Conservation (phyloP, 805 yeast genomes). For the Wickerhamomyces strasburgensis region DNA sequence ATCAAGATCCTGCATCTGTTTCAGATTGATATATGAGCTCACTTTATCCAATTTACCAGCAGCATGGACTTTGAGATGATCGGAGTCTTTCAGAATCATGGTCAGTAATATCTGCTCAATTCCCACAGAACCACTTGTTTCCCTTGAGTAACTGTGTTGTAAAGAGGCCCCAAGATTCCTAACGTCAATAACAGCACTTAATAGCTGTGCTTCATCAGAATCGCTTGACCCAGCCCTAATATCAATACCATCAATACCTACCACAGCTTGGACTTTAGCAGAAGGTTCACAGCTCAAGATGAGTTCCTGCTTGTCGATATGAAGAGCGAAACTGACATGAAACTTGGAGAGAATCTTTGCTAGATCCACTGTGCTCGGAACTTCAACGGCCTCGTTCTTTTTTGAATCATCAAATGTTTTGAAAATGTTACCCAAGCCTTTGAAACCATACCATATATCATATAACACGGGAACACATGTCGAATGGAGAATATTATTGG, state of each 20-base stretch:
- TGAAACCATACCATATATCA: constrained; percentile 50
- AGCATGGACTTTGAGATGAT: constrained; percentile 38
- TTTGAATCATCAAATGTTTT: constrained; percentile 4
- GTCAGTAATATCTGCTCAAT: constrained; percentile 44
- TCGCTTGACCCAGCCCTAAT: constrained; percentile 51
- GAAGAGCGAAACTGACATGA: constrained; percentile 58
- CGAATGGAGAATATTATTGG: constrained; percentile 66
- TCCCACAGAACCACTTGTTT: constrained; percentile 68
- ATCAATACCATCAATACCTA: constrained; percentile 65
- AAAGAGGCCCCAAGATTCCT: constrained; percentile 62
- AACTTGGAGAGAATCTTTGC: constrained; percentile 46
- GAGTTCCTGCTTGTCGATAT: constrained; percentile 68
- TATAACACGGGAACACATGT: constrained; percentile 73
- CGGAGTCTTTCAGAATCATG: constrained; percentile 42
- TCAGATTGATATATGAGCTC: constrained; percentile 62
- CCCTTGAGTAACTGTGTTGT: constrained; percentile 89
- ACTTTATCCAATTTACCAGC: constrained; percentile 52
- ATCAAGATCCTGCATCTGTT: constrained; percentile 83
- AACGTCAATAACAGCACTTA: constrained; percentile 44
- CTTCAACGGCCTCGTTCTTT: too few relatives aligned
- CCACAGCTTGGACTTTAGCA: constrained; percentile 86
- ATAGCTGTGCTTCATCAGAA: constrained; percentile 33
- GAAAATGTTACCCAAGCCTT: constrained; percentile 38
- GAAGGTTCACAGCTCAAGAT: constrained; percentile 88
- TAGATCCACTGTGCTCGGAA: constrained; percentile 30